Base-by-base conservation (phyloP, 768 basidiomycete genomes). In the Mycena capillaripes region DNA sequence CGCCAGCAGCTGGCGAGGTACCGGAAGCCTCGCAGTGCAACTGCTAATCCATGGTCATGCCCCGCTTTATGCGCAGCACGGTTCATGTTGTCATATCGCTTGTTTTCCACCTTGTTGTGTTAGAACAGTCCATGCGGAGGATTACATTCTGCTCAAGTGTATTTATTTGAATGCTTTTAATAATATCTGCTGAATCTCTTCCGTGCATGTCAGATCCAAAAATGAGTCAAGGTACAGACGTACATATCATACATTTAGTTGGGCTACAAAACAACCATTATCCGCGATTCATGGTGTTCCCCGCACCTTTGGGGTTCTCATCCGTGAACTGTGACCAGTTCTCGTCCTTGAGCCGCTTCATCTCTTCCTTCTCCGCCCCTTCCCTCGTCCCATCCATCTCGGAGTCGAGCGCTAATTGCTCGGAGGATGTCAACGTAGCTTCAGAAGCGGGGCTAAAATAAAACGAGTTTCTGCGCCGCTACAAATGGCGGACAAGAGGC, bases 261-360 rank as follows among this genome's bases (percentile, higher is more conserved):
- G 40, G 29, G 14, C 23, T 34, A 7, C n/a, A 25, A 64, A 21
- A 44, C 17, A 25, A 36, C 42, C 25, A 25, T 88, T 81, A 96
- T 70, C 97, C 97, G 73, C 95, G 89, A 81, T 98, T 98, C 94
- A 97, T 96, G 14, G 93, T 97, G 80, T 99, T 99, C 4, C 98
- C 98, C n/a, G 93, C 94, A 1, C 98, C 98, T 77, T 87, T 92
- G 16, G 93, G 92, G 81, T 99, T 92, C 29, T 85, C 86, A 60
- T 98, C 98, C 19, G 93, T 96, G 77, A 90, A 99, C 68, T 85
- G 86, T 34, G 97, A 96, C 97, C 97, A 98, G 40, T 92, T 91
- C 80, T 98, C 96, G 75, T 97, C 95, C 79, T 96, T 94, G 76
- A 88, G 86, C 53, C 97, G 84, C 82, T 94, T 93, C 78, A 92